These are phyloP conservation scores for Diaporthe australafricana DNA, from an alignment of 2,329 filamentous ascomycete species.

Conservation along the genomic window DNA sequence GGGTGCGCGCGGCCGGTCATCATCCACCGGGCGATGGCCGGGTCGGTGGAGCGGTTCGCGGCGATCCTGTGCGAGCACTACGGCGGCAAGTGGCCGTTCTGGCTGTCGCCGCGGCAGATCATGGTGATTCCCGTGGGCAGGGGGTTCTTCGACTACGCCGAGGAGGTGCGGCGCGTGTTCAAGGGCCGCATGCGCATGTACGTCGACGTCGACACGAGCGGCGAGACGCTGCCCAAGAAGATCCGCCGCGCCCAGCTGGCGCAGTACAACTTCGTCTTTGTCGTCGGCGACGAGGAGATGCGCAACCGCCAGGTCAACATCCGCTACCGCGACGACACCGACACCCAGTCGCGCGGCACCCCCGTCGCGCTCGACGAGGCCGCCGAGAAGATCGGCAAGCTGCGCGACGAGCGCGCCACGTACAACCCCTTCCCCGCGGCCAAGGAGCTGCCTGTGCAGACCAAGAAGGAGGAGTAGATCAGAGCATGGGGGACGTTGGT, in stretches of 20 bases:
- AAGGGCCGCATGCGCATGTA: slow-evolving; percentile 73
- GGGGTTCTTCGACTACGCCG: slow-evolving; percentile 77
- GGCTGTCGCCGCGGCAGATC: slow-evolving; percentile 86
- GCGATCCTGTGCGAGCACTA: slow-evolving; percentile 88
- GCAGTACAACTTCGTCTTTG: slow-evolving; percentile 87
- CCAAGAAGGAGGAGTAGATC: slow-evolving; percentile 28
- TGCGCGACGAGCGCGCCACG: slow-evolving; percentile 59
- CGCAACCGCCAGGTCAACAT: slow-evolving; percentile 71
- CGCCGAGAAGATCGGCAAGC: slow-evolving; percentile 63
- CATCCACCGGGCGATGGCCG: slow-evolving; percentile 87
- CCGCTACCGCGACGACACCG: slow-evolving; percentile 72
- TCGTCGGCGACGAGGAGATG: slow-evolving; percentile 72
- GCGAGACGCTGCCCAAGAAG: slow-evolving; percentile 91
- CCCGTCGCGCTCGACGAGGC: slow-evolving; percentile 68
- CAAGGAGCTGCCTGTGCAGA: slow-evolving; percentile 38
- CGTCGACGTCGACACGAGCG: slow-evolving; percentile 76
- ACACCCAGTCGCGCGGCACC: slow-evolving; percentile 70
- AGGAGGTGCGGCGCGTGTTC: slow-evolving; percentile 78
- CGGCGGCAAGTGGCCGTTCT: slow-evolving; percentile 90
- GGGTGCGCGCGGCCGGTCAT: slow-evolving; percentile 86
- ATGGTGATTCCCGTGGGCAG: slow-evolving; percentile 83
- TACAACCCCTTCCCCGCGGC: slow-evolving; percentile 51
- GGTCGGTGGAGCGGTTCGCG: slow-evolving; percentile 71
- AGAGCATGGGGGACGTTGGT: too few species aligned
- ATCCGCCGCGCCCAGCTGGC: slow-evolving; percentile 83